phyloP scores from a whole-genome alignment of 495 filamentous ascomycete species.

The Umbilicaria muhlenbergii region DNA sequence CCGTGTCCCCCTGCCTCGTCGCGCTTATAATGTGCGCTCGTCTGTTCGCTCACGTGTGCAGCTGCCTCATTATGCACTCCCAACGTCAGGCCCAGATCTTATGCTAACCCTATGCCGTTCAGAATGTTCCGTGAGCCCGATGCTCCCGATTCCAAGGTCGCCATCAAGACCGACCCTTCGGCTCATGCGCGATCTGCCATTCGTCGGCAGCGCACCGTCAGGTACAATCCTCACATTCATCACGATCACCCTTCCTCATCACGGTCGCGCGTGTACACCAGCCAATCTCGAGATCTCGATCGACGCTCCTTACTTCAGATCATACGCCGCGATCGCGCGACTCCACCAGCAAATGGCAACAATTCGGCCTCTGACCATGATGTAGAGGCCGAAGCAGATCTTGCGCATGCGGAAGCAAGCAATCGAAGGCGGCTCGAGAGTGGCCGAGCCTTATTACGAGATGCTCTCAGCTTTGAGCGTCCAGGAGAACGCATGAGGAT shows the following conservation, averaged over 20 bases:
- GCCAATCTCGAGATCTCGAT: neutral
- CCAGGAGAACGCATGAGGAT: conserved; percentile 20
- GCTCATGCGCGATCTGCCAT: conserved; percentile 58
- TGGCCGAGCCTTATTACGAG: conserved; percentile 13
- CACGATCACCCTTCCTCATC: conserved; percentile 7
- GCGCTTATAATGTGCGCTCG: neutral
- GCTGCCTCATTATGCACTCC: conserved; percentile 9
- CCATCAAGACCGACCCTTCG: conserved; percentile 38
- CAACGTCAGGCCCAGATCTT: conserved; percentile 4
- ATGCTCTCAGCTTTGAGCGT: conserved; percentile 19
- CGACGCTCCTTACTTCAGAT: conserved; percentile 8
- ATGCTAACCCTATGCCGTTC: conserved; percentile 8
- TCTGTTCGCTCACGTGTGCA: conserved; percentile 5
- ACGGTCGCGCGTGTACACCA: too few species aligned
- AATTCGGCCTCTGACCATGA: conserved; percentile 20
- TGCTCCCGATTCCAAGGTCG: conserved; percentile 38
- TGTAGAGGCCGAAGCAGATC: conserved; percentile 23
- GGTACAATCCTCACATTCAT: conserved; percentile 12
- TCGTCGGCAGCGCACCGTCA: conserved; percentile 37
- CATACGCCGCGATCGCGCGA: conserved; percentile 1
- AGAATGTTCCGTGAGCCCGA: conserved; percentile 46
- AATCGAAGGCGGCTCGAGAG: conserved; percentile 20
- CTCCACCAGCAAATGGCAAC: neutral
- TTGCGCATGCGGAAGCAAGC: conserved; percentile 15
- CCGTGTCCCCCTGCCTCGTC: conserved; percentile 3